Evolutionary conservation across 495 filamentous ascomycete species (phyloP), one percentile per base, ranked within the genome.

Genomic region (Penicillium chermesinum): DNA sequence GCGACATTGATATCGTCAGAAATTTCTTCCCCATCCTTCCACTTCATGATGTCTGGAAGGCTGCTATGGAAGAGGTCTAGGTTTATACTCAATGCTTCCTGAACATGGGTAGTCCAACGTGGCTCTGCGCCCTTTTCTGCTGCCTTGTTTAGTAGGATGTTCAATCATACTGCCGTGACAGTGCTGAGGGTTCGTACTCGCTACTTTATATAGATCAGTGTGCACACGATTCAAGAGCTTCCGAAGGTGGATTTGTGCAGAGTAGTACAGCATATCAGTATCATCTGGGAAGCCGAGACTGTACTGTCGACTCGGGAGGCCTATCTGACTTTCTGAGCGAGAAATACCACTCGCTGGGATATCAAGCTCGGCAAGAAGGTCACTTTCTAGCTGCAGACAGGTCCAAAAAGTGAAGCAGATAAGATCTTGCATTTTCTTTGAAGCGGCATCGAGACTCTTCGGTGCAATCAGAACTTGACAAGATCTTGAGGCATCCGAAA

Each of bases 371-470:
- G 93, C 93, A 22, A 96, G 71, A 35, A 98, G 86, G 64, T 98
- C 93, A 70, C 93, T 96, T 69, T 98, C 93, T 16, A 97, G 75
- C 54, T 96, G 93, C 54, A 96, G 70, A 60, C 88, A 94, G 7
- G 91, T 93, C 91, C 91, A 98, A 55, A 88, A 96, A 6, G 89
- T 87, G 53, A 93, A 84, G 27, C 84, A 72, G 41, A 86, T 72
- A 35, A 85, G 72, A 53, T 84, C 80, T 38, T 64, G 59, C 0
- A 50, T 19, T 7, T 48, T 45, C 9, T 61, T 58, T n/a, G 65
- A 61, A 13, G 42, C 38, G 41, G 55, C 32, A 14, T 63, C 62
- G 53, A 75, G 75, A 0, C 63, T 63, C 48, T 61, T 69, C 19
- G 82, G 77, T 71, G 86, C 77, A n/a, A 93, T 71, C 50, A 96